phyloP scores from a whole-genome alignment of 768 basidiomycete genomes.

The Trametes cinnabarina region DNA sequence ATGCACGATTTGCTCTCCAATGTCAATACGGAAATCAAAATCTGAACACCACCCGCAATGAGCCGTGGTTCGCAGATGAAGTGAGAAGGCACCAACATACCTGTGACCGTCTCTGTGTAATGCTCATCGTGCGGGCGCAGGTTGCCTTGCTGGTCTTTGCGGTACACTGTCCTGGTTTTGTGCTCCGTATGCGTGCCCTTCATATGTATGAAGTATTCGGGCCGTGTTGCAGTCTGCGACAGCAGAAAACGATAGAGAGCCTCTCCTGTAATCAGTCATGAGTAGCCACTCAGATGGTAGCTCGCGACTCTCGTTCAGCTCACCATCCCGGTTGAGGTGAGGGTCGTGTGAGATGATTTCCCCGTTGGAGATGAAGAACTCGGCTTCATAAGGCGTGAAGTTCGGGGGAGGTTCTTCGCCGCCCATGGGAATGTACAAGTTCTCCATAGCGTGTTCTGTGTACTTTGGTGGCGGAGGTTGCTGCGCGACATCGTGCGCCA shows the following conservation, averaged over 20 bases:
- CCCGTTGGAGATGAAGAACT: conserved; percentile 46
- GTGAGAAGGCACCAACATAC: background rate
- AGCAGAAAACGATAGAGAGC: conserved; percentile 74
- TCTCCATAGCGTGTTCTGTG: conserved; percentile 13
- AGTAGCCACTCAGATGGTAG: too few relatives aligned
- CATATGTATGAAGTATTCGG: conserved; percentile 46
- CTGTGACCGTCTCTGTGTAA: conserved; percentile 58
- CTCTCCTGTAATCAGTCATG: conserved; percentile 44
- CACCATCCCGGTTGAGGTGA: conserved; percentile 66
- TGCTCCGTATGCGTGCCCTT: conserved; percentile 58
- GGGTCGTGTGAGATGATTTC: conserved; percentile 67
- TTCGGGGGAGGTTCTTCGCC: conserved; percentile 53
- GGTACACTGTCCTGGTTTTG: conserved; percentile 45
- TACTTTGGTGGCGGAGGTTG: conserved; percentile 3
- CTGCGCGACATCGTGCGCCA: too few relatives aligned
- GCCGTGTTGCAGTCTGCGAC: conserved; percentile 47
- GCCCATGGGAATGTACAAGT: conserved; percentile 24
- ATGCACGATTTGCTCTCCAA: conserved; percentile 41
- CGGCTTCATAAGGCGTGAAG: conserved; percentile 63
- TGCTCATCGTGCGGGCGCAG: conserved; percentile 40
- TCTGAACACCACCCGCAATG: conserved; percentile 30
- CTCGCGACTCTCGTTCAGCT: conserved; percentile 17
- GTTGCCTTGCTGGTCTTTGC: conserved; percentile 35
- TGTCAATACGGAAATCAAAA: conserved; percentile 67
- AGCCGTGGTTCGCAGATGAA: background rate